Evolutionary conservation across 148 eudicot species (phyloP), one percentile per base, ranked within the genome.

Genomic region (Simmondsia chinensis): DNA sequence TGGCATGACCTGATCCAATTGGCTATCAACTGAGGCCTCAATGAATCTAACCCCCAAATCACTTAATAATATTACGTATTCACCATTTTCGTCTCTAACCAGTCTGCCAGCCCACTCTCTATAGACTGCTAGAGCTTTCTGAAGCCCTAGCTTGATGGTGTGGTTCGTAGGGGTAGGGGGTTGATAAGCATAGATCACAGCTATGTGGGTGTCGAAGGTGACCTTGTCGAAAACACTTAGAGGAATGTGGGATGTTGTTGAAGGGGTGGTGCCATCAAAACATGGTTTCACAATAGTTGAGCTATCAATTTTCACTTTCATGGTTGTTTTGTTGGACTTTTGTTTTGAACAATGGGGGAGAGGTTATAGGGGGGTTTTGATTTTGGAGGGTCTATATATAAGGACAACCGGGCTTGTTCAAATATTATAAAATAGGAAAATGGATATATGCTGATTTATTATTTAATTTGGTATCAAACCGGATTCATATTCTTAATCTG

Each of bases 211-310:
- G 22, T 65, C 46, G 31, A 44, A 56, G 11, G 56, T 61, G 11
- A 61, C 63, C 53, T 56, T 71, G 44, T 71, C 76, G 39, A 71
- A 71, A 26, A 71, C 64, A 26, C 60, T 65, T 16, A 71, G 31
- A n/a, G 71, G 68, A 18, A 46, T 61, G 22, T 30, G 27, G 16
- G 24, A 43, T 27, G 50, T 50, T 8, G 57, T 15, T 11, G 71
- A 59, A 27, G 64, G 38, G 29, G 4, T n/a, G n/a, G n/a, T 50
- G 48, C 15, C 56, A 28, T 71, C 40, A 30, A 60, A 56, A 5
- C 12, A 35, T 34, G 76, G 72, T 48, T 60, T 71, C 6, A 71
- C 27, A 19, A 65, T 47, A 52, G 42, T 60, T 48, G 76, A 60
- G 61, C 56, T 71, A 36, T 39, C 60, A 34, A 34, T 31, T 17